Base-by-base conservation (phyloP, 225 moss, liverwort and hornwort genomes). In the Ulota crispa region DNA sequence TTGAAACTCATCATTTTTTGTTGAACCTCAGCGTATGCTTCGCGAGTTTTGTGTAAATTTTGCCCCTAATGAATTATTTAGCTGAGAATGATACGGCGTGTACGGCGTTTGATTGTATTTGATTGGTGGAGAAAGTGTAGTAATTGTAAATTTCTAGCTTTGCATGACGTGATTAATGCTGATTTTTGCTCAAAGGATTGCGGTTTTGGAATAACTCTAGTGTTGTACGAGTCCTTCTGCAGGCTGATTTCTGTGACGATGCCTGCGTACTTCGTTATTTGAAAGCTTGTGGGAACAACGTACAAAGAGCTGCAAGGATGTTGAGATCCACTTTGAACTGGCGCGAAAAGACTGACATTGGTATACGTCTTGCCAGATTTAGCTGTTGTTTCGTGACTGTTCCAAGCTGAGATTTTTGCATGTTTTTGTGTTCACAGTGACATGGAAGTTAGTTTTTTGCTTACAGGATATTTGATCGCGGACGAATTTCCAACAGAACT, bases 401-500 rank as follows among this genome's bases (percentile, higher is more conserved):
- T 81, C 30, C 27, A 20, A 0, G 53, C 54, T 68, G 18, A n/a
- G 36, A 21, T 52, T 72, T 41, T 16, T 30, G 37, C 31, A 61
- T 26, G 30, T 28, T 27, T 70, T 9, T 56, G 20, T 59, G 59
- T 68, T 11, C 7, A 7, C 8, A 13, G 45, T 73, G 79, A 82
- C 75, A 64, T 59, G 37, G 21, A 82, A 23, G 34, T 60, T 59
- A 21, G 21, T 65, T 28, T 2, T 36, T 81, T 69, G 71, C 70
- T 34, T 83, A 11, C 89, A 97, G 96, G 86, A 76, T 89, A 92
- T 81, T 80, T 91, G 72, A 97, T 97, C 64, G 96, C 96, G 61
- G 96, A 97, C 71, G 96, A 97, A 85, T 97, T 95, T 73, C 88
- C 92, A 70, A 93, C 93, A 43, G 96, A 97, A 82, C 91, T 97